Conservation (phyloP, 2,329 filamentous ascomycete genomes). For the Pseudopithomyces maydicus region DNA sequence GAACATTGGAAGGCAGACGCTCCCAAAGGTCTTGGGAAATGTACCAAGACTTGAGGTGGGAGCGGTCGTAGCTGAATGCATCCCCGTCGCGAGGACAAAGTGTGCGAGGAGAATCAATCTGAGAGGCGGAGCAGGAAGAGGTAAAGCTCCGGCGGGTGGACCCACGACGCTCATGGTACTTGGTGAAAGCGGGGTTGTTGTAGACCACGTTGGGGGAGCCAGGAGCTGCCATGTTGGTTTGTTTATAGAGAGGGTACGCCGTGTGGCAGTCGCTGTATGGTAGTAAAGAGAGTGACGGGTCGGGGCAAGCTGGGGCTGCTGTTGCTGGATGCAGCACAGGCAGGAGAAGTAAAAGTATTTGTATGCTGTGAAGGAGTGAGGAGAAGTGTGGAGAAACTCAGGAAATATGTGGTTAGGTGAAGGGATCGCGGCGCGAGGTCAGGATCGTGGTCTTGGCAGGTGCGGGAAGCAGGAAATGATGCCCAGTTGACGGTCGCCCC, state of each 20-base stretch:
- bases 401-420: slow-evolving; percentile 13
- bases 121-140: slow-evolving; percentile 24
- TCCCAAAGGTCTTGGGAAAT: slow-evolving; percentile 45
- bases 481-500: slow-evolving; percentile 17
- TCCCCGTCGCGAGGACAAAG: slow-evolving; percentile 42
- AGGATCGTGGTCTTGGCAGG: slow-evolving; percentile 29
- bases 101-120: slow-evolving; percentile 35
- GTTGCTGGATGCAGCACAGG: background rate
- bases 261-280: background rate
- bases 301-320: background rate
- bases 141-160: slow-evolving; percentile 35
- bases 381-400: background rate
- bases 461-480: slow-evolving; percentile 26
- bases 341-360: slow-evolving; percentile 2
- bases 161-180: slow-evolving; percentile 26
- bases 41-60: slow-evolving; percentile 46
- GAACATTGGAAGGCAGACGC: slow-evolving; percentile 43
- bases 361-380: background rate
- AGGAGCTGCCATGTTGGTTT: slow-evolving; percentile 25
- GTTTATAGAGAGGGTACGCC: background rate
- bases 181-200: slow-evolving; percentile 22
- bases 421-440: slow-evolving; percentile 28
- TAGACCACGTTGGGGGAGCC: slow-evolving; percentile 26
- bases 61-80: slow-evolving; percentile 44
- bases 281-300: background rate